Evolutionary conservation across 306 rosid genomes (phyloP).

Genomic region (Lablab purpureus): DNA sequence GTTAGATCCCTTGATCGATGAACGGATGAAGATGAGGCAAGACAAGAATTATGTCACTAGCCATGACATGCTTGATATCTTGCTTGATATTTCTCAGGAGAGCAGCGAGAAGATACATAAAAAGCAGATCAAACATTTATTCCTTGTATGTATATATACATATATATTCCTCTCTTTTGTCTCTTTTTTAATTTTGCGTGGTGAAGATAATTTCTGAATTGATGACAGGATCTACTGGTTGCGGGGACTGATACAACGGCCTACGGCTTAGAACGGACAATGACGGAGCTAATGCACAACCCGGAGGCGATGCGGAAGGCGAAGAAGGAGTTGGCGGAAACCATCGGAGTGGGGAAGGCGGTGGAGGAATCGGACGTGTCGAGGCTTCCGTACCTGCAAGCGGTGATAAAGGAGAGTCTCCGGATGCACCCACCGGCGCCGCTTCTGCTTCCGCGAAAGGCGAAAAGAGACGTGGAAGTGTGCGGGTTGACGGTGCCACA

Average conservation of each 20-base stretch:
- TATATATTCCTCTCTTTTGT: neutral
- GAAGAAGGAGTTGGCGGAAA: conserved; percentile 48
- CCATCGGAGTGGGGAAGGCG: conserved; percentile 59
- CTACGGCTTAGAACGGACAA: conserved; percentile 55
- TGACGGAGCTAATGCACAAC: conserved; percentile 55
- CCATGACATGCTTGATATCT: conserved; percentile 51
- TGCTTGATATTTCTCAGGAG: conserved; percentile 45
- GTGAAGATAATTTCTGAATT: neutral
- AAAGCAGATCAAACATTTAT: conserved; percentile 36
- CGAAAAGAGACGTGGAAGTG: conserved; percentile 53
- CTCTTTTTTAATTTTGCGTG: neutral
- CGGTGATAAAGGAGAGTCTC: conserved; percentile 61
- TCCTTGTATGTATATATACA: conserved; percentile 45
- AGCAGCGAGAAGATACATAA: conserved; percentile 45
- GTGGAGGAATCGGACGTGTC: conserved; percentile 63
- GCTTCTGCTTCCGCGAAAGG: conserved; percentile 59
- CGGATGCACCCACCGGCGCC: conserved; percentile 59
- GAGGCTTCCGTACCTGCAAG: conserved; percentile 64
- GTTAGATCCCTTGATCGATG: conserved; percentile 33
- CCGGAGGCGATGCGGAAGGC: conserved; percentile 57
- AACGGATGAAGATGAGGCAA: conserved; percentile 41
- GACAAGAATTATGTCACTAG: neutral
- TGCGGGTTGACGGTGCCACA: conserved; percentile 54
- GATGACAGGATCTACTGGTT: conserved; percentile 52
- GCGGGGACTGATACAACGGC: conserved; percentile 72